Conservation (phyloP, 2,329 filamentous ascomycete species). For the Ilyonectria sp. region DNA sequence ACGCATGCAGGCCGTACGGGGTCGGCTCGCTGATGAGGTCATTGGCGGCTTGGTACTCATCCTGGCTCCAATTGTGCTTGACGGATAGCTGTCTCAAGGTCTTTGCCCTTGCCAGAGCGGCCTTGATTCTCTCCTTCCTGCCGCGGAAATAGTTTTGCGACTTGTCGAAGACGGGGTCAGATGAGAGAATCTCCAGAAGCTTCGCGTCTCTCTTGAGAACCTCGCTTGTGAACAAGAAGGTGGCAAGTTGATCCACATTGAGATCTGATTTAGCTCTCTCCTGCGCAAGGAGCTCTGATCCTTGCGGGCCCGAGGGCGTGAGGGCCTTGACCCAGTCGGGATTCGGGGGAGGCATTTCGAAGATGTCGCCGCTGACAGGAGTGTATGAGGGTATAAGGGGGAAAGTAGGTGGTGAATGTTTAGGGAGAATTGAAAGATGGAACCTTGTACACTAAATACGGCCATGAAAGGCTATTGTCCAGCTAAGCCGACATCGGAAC, state of each 20-base stretch:
- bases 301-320: constrained; percentile 72
- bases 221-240: constrained; percentile 79
- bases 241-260: constrained; percentile 76
- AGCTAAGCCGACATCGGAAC: not conserved
- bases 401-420: not conserved
- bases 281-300: constrained; percentile 76
- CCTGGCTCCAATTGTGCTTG: constrained; percentile 77
- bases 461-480: not conserved
- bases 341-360: constrained; percentile 47
- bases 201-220: constrained; percentile 72
- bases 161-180: constrained; percentile 83
- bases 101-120: constrained; percentile 79
- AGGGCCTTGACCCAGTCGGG: constrained; percentile 55
- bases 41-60: constrained; percentile 76
- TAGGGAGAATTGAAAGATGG: not conserved
- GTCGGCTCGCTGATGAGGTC: constrained; percentile 81
- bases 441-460: not conserved
- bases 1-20: constrained; percentile 80
- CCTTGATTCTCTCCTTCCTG: constrained; percentile 77
- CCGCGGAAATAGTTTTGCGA: constrained; percentile 83
- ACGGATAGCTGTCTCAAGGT: constrained; percentile 76
- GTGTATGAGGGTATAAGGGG: not conserved
- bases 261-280: constrained; percentile 79
- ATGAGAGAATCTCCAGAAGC: constrained; percentile 75
- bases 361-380: not conserved